Base-by-base conservation (phyloP, 2,329 filamentous ascomycete genomes). In the Pseudogymnoascus sp. region DNA sequence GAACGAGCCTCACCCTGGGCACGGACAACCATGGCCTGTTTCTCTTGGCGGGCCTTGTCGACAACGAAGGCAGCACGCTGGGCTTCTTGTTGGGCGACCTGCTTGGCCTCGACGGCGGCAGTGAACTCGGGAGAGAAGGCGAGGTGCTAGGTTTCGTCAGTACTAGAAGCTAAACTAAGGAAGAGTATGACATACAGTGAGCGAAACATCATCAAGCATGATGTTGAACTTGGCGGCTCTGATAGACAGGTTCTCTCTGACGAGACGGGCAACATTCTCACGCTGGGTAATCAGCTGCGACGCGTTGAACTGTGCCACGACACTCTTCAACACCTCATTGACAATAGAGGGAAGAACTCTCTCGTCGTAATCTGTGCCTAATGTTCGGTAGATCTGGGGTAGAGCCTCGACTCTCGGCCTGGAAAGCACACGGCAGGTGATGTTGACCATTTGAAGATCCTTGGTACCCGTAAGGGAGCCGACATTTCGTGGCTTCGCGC, bases 401-500 rank as follows among this genome's bases (percentile, higher is more conserved):
- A 99, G 85, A 33, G 92, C 90, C 68, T 90, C 86, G 72, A 99
- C 81, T 63, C 92, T 86, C 62, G 94, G 94, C 70, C 92, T 84
- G 64, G 93, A 97, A 61, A 99, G 90, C 64, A 99, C 94, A 90
- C 94, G 93, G 79, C 94, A 99, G 73, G 93, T 99, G 75, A 99
- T 97, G 84, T 99, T 99, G 74, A 97, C 94, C 94, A 99, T 99
- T 82, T 99, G 94, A 78, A 99, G 80, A 78, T 99, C 94, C 83
- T 99, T 99, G 73, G 94, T 99, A 70, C 94, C 94, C 64, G 94
- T 99, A 68, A 99, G 85, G 68, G 94, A 97, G 68, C 94, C 90
- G 70, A 99, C 92, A 73, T 96, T 97, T 75, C 94, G 88, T 72
- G 94, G 94, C 82, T 93, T 97, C 64, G 94, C 94, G 78, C 94